Evolutionary conservation across 2,329 filamentous ascomycete genomes (phyloP), one percentile per base, ranked within the genome.

Genomic region (Sporothrix luriei): DNA sequence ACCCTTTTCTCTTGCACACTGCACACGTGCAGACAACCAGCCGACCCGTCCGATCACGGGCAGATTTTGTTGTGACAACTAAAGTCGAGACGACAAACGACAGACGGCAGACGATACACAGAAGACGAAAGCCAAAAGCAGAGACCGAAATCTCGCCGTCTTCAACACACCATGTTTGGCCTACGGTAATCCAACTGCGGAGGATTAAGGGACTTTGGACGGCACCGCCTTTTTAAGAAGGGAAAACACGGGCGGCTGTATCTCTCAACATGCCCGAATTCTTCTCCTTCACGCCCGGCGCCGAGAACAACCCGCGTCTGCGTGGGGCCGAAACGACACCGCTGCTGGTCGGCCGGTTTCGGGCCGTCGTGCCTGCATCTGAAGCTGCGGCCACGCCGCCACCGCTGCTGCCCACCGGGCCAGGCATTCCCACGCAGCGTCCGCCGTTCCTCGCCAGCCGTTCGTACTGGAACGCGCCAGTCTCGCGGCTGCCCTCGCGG

Each of bases 271-370:
- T 90, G 87, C 86, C 88, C 76, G 82, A 84, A 75, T 88, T 90
- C 82, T 90, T 90, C 80, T 83, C 85, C 77, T 90, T 90, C 79
- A 88, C 88, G 72, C 87, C 88, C 76, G 88, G 88, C 77, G 84
- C 81, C 75, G 88, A 90, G 79, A 84, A 86, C 72, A 83, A 82
- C 74, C 80, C 82, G 71, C 82, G 82, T 66, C 81, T 83, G 72
- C 82, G 82, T 70, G 76, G 78, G 67, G 78, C 76, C 74, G 76
- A 80, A 64, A 84, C 89, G 75, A 80, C 85, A 54, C 86, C 87
- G 21, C 87, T 88, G 29, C 79, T 90, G 10, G 84, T 90, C 2
- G 88, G 88, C 72, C 86, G 88, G 51, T 90, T 88, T 78, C 86
- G 88, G 72, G 88, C 88, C 71, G 86, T 90, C 21, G 64, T 67